Evolutionary conservation across 768 basidiomycete genomes (phyloP), one percentile per base, ranked within the genome.

Genomic region (Pleurotus djamor): DNA sequence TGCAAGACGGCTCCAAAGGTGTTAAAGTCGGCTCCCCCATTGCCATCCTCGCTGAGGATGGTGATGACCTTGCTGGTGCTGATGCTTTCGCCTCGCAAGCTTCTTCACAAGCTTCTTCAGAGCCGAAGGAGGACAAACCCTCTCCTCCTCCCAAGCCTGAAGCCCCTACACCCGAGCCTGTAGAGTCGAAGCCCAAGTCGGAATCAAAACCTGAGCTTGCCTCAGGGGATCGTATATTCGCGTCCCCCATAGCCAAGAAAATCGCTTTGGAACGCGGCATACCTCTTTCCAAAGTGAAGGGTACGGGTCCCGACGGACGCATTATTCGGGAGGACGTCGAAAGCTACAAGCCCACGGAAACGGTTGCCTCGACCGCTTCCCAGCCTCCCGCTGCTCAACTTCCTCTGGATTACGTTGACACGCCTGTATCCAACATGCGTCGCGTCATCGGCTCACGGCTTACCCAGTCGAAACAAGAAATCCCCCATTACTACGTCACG

Each of bases 401-500:
- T 6, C 75, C 80, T 48, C 74, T 83, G 28, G 91, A 94, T 65
- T 98, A 96, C 74, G 81, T 84, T 64, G 97, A 99, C 71, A 88
- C 86, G 36, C 97, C 97, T 12, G 79, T 94, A 52, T 86, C 92
- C 48, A 97, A 88, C 74, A 99, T 99, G 91, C 91, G 97, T 60
- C 92, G 93, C 65, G 88, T 86, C 44, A 99, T 99, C 70, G 97
- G 92, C 58, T 65, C 85, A 43, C 91, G 97, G 65, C 85, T 99
- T 64, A 86, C 88, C 0, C 92, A 98, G 77, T 93, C 92, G 60
- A 98, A 97, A 76, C 89, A 92, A 74, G 89, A 94, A 66, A 69
- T 94, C n/a, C 97, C 97, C 4, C 96, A 98, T 72, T 99, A 96
- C 78, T 98, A 98, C 74, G 75, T 98, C 65, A 98, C 97, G 3